Conservation (phyloP, 192 early-diverging fungal species). For the Backusella psychrophila region DNA sequence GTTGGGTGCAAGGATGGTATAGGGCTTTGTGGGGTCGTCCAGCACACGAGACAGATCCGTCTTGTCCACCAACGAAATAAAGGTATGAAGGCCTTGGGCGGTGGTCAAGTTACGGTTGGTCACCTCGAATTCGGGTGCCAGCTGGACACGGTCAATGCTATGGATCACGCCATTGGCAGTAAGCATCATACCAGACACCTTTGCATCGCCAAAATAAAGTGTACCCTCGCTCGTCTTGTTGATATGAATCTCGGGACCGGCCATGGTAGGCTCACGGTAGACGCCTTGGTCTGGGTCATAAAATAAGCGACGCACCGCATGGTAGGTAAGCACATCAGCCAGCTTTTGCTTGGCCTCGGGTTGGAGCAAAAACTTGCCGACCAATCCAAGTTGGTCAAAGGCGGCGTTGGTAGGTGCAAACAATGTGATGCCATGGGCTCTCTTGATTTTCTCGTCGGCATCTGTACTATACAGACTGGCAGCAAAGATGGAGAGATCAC, state of each 20-base stretch:
- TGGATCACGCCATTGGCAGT: constrained; percentile 49
- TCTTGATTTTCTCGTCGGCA: constrained; percentile 41
- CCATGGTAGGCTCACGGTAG: constrained; percentile 29
- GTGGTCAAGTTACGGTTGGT: constrained; percentile 43
- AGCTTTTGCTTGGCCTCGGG: constrained; percentile 31
- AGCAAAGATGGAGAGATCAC: constrained; percentile 50
- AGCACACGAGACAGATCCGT: background rate
- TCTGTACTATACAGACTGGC: constrained; percentile 49
- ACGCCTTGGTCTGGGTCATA: constrained; percentile 39
- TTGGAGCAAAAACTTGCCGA: constrained; percentile 48
- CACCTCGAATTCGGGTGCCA: constrained; percentile 41
- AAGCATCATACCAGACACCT: constrained; percentile 33
- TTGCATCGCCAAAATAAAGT: constrained; percentile 18
- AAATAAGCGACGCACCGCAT: constrained; percentile 41
- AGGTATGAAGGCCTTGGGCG: constrained; percentile 30
- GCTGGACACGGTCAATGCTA: constrained; percentile 40
- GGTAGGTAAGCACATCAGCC: constrained; percentile 47
- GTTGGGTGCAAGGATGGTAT: constrained; percentile 50
- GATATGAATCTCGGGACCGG: constrained; percentile 35
- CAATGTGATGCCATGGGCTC: constrained; percentile 54
- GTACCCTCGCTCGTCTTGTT: constrained; percentile 35
- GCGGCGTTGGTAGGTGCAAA: constrained; percentile 62
- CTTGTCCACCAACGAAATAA: constrained; percentile 37
- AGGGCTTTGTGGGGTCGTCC: background rate
- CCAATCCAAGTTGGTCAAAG: constrained; percentile 55